Base-by-base conservation (phyloP, 306 rosid species). In the Trifolium subterraneum region DNA sequence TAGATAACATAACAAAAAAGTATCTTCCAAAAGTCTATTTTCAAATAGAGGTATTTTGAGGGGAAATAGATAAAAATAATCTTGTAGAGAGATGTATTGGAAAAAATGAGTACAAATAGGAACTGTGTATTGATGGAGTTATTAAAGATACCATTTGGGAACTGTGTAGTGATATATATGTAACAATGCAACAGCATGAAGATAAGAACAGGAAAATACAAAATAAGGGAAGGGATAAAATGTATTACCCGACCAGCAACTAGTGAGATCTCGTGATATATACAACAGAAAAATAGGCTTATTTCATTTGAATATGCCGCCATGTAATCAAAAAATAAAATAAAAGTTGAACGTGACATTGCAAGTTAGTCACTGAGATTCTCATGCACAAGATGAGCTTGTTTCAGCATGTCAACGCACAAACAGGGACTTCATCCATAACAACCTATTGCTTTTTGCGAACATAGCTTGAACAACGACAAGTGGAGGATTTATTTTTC, bases 401-500 rank as follows among this genome's bases (percentile, higher is more conserved):
- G 56, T 39, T 51, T 48, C 14, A 14, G 47, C 73, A 71, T 41
- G 41, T 29, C 33, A 64, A 70, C 69, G 38, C 52, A 51, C 56
- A 61, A 54, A 55, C 20, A 18, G 45, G 62, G 27, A 58, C 75
- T 10, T 65, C n/a, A 68, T 68, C 54, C 39, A 7, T 42, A 15
- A 52, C 48, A 63, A 23, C 10, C 56, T 55, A 25, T 33, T 68
- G n/a, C 35, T 5, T 36, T 44, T 5, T 19, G 81, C 12, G 4
- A 63, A 54, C n/a, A 22, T 2, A 25, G 12, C 56, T 29, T n/a
- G 52, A 13, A 16, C 15, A 78, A 56, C 3, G 10, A 60, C 25
- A 42, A 19, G 2, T 14, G 38, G 31, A 45, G 8, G 66, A 47
- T 62, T 79, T 48, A 93, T 77, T 86, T 63, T 9, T 84, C 80